Conservation (phyloP, 2,329 filamentous ascomycete species). For the Elsinoe australis region DNA sequence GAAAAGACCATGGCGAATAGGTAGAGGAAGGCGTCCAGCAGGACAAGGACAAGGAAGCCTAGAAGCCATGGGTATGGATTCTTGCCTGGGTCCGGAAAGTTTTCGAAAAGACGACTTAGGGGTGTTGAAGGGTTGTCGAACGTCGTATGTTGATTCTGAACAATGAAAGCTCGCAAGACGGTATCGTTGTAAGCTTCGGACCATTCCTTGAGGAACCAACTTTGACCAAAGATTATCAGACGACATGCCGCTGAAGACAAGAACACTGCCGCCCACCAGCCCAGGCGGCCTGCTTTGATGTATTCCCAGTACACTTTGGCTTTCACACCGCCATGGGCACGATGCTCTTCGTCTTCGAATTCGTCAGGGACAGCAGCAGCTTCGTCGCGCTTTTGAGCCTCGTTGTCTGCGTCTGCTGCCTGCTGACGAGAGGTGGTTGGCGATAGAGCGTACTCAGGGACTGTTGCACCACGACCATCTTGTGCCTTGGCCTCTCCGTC, state of each 20-base stretch:
- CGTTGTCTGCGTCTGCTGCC: constrained; percentile 24
- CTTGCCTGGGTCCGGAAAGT: constrained; percentile 57
- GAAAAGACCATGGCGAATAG: constrained; percentile 59
- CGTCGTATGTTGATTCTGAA: constrained; percentile 3
- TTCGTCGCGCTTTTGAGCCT: constrained; percentile 35
- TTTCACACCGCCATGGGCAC: constrained; percentile 68
- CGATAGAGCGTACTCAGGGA: constrained; percentile 19
- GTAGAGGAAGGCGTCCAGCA: constrained; percentile 52
- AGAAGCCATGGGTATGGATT: constrained; percentile 68
- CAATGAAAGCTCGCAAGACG: constrained; percentile 18
- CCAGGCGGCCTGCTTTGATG: constrained; percentile 68
- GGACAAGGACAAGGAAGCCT: constrained; percentile 59
- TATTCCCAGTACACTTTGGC: constrained; percentile 75
- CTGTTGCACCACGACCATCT: constrained; percentile 21
- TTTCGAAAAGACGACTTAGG: constrained; percentile 34
- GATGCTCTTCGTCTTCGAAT: constrained; percentile 70
- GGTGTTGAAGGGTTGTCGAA: constrained; percentile 15
- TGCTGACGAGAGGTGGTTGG: constrained; percentile 19
- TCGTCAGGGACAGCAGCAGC: constrained; percentile 57
- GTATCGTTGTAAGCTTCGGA: constrained; percentile 60
- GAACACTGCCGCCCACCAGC: constrained; percentile 63
- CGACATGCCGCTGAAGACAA: constrained; percentile 57
- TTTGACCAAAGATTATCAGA: constrained; percentile 56
- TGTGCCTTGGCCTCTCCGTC: constrained; percentile 46
- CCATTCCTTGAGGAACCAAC: constrained; percentile 82